Conservation (phyloP, 257 asterid genomes). For the Lycium barbarum region DNA sequence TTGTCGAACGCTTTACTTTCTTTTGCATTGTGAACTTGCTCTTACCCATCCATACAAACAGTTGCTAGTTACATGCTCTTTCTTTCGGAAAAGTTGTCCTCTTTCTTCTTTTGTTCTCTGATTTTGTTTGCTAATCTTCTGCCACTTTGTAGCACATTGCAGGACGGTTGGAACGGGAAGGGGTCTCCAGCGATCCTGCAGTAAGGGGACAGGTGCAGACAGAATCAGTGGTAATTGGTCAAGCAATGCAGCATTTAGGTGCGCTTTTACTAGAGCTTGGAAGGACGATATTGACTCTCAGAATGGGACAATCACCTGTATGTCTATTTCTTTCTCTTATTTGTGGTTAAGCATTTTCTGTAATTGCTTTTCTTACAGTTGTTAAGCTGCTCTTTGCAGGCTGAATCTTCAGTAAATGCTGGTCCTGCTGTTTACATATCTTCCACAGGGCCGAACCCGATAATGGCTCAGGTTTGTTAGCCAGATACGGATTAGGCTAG, state of each 20-base stretch:
- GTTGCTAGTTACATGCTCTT: slow-evolving; percentile 10
- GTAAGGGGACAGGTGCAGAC: slow-evolving; percentile 76
- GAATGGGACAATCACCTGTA: slow-evolving; percentile 90
- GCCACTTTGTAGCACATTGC: slow-evolving; percentile 74
- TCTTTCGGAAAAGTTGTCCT: not conserved
- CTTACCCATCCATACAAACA: not conserved
- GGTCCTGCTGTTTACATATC: slow-evolving; percentile 98
- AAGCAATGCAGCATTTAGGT: slow-evolving; percentile 93
- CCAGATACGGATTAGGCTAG: not conserved
- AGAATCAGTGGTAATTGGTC: slow-evolving; percentile 70
- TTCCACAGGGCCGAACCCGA: slow-evolving; percentile 94
- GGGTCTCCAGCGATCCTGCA: slow-evolving; percentile 65
- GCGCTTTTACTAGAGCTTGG: slow-evolving; percentile 93
- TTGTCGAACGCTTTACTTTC: not conserved
- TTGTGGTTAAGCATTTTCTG: slow-evolving; percentile 19
- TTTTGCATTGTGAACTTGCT: slow-evolving; percentile 18
- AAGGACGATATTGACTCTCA: slow-evolving; percentile 83
- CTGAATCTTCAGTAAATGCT: slow-evolving; percentile 81
- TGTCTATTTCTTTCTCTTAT: slow-evolving; percentile 37
- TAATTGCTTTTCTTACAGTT: slow-evolving; percentile 28
- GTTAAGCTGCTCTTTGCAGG: slow-evolving; percentile 61
- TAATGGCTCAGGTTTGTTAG: slow-evolving; percentile 92
- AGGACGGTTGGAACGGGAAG: slow-evolving; percentile 74
- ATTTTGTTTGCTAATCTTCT: slow-evolving; percentile 50
- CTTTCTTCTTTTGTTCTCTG: slow-evolving; percentile 36